Percentiles rank a stretch among this genome's conserved stretches.
phyloP scores from a whole-genome alignment of 2,329 filamentous ascomycete species.

The Aspergillus tubingensis region DNA sequence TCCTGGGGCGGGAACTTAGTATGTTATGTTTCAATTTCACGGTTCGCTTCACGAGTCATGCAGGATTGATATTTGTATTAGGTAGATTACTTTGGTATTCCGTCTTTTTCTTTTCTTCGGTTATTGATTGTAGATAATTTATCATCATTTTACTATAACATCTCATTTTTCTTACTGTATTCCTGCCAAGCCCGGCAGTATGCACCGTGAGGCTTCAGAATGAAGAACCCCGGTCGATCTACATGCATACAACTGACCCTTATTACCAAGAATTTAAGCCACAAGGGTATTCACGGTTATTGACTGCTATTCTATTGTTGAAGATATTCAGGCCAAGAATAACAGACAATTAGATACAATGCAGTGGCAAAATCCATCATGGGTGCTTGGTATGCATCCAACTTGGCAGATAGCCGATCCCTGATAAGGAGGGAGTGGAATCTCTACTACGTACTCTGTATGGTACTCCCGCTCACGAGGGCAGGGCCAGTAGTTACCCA shows the following conservation, averaged over 20 bases:
- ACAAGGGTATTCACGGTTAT: background rate
- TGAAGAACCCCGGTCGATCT: background rate
- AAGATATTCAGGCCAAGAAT: background rate
- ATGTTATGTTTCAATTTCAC: background rate
- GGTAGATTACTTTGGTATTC: background rate
- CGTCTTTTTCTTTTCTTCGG: background rate
- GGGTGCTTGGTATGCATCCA: background rate
- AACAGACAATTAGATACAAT: too few relatives aligned
- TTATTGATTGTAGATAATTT: background rate
- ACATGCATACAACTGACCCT: background rate
- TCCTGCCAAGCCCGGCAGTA: background rate
- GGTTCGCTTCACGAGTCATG: background rate
- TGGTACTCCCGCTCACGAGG: background rate
- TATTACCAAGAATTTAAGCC: background rate
- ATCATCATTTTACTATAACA: background rate
- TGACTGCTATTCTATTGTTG: background rate
- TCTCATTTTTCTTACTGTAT: background rate
- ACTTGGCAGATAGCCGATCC: background rate
- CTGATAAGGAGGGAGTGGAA: background rate
- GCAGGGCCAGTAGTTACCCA: background rate
- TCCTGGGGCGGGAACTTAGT: background rate
- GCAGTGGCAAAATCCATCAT: too few relatives aligned
- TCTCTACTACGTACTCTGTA: background rate
- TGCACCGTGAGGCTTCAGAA: background rate
- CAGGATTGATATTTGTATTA: background rate